These are phyloP conservation scores for Sporothrix globosa DNA, from an alignment of 2,329 filamentous ascomycete genomes.

Conservation along the genomic window DNA sequence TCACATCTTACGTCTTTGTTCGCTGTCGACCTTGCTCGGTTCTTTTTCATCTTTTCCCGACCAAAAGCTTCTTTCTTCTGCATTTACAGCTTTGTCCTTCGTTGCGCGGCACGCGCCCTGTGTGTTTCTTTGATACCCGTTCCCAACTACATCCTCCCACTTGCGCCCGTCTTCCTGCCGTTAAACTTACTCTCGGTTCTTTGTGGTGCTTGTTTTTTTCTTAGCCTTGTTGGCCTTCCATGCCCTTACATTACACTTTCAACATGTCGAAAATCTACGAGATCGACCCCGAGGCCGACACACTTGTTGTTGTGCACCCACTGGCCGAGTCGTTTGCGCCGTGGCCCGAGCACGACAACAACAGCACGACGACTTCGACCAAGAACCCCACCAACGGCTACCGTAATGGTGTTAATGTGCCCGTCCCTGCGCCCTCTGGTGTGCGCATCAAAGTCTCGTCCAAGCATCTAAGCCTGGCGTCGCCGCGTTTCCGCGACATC, in stretches of 20 bases:
- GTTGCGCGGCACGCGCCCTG: conserved; percentile 22
- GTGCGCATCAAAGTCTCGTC: conserved; percentile 46
- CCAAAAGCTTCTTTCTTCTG: not conserved
- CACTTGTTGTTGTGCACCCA: conserved; percentile 41
- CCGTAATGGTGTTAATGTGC: not conserved
- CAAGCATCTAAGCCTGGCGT: conserved; percentile 45
- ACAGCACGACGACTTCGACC: conserved; percentile 12
- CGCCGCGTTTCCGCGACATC: conserved; percentile 40
- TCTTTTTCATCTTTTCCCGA: not conserved
- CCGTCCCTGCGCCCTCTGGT: conserved; percentile 32
- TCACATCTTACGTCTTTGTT: conserved; percentile 21
- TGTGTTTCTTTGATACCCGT: conserved; percentile 22
- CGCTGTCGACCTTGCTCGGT: not conserved
- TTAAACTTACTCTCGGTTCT: not conserved
- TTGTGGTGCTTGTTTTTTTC: not conserved
- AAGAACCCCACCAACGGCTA: not conserved
- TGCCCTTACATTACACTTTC: conserved; percentile 21
- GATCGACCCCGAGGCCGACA: conserved; percentile 44
- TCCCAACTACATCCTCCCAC: not conserved
- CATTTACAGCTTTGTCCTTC: not conserved
- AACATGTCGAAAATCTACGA: conserved; percentile 44
- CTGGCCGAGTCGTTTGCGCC: conserved; percentile 36
- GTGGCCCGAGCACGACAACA: conserved; percentile 34
- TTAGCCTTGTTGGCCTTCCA: conserved; percentile 17
- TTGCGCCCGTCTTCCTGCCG: not conserved